Conservation (phyloP, 2,329 filamentous ascomycete species). For the Zelopaecilomyces penicillatus region DNA sequence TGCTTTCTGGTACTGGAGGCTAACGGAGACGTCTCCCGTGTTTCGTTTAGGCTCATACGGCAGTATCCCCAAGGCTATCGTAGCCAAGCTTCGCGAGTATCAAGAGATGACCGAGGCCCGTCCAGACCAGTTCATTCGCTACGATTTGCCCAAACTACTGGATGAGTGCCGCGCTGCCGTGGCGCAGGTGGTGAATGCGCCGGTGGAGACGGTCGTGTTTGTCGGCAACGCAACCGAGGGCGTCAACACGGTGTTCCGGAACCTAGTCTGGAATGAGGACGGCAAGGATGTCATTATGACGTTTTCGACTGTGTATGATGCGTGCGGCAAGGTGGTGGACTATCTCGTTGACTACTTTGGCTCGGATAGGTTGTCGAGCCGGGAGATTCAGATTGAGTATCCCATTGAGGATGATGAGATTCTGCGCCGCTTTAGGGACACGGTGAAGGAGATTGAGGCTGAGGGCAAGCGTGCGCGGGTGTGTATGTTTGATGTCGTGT, state of each 20-base stretch:
- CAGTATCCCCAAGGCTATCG: constrained; percentile 57
- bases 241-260: constrained; percentile 10
- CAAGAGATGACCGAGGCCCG: constrained; percentile 58
- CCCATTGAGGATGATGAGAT: constrained; percentile 64
- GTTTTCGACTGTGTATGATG: constrained; percentile 72
- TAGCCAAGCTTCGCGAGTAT: constrained; percentile 50
- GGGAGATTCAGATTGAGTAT: constrained; percentile 54
- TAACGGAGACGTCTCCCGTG: too few species aligned
- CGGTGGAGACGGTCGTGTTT: constrained; percentile 61
- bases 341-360: constrained; percentile 31
- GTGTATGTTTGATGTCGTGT: constrained; percentile 68
- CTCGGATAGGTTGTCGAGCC: constrained; percentile 30
- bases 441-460: constrained; percentile 43
- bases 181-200: constrained; percentile 57
- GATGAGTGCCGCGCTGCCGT: constrained; percentile 48
- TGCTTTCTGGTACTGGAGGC: too few species aligned
- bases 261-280: constrained; percentile 34
- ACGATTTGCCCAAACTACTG: constrained; percentile 50
- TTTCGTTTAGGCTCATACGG: constrained; percentile 66
- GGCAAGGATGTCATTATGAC: constrained; percentile 72
- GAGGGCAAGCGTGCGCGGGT: constrained; percentile 56
- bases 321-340: constrained; percentile 56
- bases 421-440: constrained; percentile 48
- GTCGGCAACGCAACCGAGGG: constrained; percentile 54
- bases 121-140: constrained; percentile 50